phyloP scores from a whole-genome alignment of 768 basidiomycete species.

The Trametes elegans region DNA sequence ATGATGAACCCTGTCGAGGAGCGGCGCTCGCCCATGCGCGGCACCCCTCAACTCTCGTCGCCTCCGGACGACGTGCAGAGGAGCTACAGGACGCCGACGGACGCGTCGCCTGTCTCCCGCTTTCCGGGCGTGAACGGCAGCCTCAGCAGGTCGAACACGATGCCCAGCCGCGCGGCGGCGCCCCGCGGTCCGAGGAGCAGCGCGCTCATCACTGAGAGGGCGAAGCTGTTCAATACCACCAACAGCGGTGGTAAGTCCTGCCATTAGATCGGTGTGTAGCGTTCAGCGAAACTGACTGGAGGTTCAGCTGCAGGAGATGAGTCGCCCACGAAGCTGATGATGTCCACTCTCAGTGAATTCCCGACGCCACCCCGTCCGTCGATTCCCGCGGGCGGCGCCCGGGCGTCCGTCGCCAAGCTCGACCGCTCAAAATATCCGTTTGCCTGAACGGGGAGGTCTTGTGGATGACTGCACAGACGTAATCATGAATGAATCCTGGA shows the following conservation, averaged over 20 bases:
- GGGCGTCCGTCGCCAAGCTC: constrained; percentile 25
- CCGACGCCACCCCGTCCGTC: constrained; percentile 26
- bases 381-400: constrained; percentile 19
- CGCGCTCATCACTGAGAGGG: constrained; percentile 30
- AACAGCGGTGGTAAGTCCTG: constrained; percentile 18
- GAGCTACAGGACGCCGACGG: constrained; percentile 11
- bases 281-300: not conserved
- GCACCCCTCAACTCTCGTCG: constrained; percentile 10
- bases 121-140: not conserved
- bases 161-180: constrained; percentile 24
- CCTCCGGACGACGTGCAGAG: constrained; percentile 13
- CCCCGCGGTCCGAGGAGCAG: constrained; percentile 25
- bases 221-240: constrained; percentile 29
- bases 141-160: constrained; percentile 27
- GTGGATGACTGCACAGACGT: not conserved
- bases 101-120: constrained; percentile 6
- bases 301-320: not conserved
- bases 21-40: not conserved
- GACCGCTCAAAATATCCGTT: constrained; percentile 33
- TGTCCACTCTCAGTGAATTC: constrained; percentile 37
- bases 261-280: not conserved
- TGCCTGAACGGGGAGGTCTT: constrained; percentile 11
- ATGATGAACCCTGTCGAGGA: constrained; percentile 7
- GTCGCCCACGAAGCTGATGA: constrained; percentile 19
- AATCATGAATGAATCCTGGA: no score